Evolutionary conservation across 257 asterid species (phyloP), one percentile per base, ranked within the genome.

Genomic region (Solanum infundibuliforme): DNA sequence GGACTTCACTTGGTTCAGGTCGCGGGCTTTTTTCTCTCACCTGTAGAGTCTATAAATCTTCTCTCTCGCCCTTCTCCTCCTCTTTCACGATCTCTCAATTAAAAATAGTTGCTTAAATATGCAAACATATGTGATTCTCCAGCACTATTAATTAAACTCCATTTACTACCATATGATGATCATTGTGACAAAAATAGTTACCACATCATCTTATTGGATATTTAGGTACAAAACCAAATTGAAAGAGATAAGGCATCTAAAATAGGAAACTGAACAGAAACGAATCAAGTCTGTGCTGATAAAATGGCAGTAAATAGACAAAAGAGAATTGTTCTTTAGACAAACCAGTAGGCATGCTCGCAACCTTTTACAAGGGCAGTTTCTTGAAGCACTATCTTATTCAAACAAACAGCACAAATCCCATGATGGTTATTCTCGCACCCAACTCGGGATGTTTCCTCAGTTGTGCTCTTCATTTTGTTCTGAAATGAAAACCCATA

Each of bases 271-370:
- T 82, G 85, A 48, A 82, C 29, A 82, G 5, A 81, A 29, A 7
- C 1, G 5, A 29, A 48, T 48, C 69, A 82, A 29, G 69, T 5
- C 29, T 5, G 9, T 81, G 72, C 71, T 69, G 83, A 41, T 58
- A 68, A 65, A 68, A 43, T 66, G 39, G 46, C 23, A 75, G 85
- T 41, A 86, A 35, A 86, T 36, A 75, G 88, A 89, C 91, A 82
- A 82, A 82, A n/a, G 16, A 82, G 27, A 43, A 52, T 65, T 6
- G 39, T 82, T 16, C 29, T 52, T 48, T 48, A 48, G 81, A 95
- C 99, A 92, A 95, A 97, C 99, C 99, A 97, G 98, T 95, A 95
- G 86, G 98, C 98, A 88, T 97, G 99, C 98, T 97, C 98, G 98
- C 99, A 97, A 90, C 99, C 98, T 95, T 97, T 97, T 87, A 97